phyloP scores from a whole-genome alignment of 495 filamentous ascomycete species.

The Penicillium maclennaniae region DNA sequence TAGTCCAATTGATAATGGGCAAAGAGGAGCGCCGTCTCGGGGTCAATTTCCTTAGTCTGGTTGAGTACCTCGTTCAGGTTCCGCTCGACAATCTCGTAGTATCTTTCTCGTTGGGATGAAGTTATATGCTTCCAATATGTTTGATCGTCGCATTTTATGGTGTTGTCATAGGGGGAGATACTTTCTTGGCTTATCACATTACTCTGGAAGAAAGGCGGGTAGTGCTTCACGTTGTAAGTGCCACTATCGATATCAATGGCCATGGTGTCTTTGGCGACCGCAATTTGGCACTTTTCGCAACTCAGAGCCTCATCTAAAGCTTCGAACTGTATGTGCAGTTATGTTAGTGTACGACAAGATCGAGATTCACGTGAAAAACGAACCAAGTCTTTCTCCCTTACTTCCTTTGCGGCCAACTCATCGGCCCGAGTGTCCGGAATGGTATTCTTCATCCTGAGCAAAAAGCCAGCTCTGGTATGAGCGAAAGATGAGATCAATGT shows the following conservation, averaged over 20 bases:
- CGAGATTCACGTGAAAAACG: background rate
- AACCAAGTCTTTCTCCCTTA: conserved; percentile 7
- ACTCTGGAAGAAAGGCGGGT: conserved; percentile 27
- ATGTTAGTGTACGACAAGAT: background rate
- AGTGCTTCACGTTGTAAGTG: conserved; percentile 15
- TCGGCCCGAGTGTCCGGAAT: background rate
- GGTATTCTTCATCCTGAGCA: background rate
- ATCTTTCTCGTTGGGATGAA: conserved; percentile 15
- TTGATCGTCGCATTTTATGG: background rate
- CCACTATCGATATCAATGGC: conserved; percentile 18
- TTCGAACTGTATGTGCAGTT: conserved; percentile 1
- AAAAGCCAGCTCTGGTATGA: background rate
- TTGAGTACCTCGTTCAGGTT: conserved; percentile 4
- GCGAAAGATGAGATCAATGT: background rate
- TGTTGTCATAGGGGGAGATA: conserved; percentile 14
- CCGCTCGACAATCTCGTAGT: conserved; percentile 16
- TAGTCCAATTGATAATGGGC: conserved; percentile 34
- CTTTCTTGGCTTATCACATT: conserved; percentile 12
- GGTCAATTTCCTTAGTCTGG: conserved; percentile 1
- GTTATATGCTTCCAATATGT: conserved; percentile 22
- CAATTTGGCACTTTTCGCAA: conserved; percentile 26
- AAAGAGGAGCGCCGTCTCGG: conserved; percentile 13
- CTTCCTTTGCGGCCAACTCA: conserved; percentile 2
- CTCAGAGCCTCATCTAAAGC: conserved; percentile 31
- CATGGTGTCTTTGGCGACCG: conserved; percentile 20